A percentile compares a stretch with the other conserved stretches of the same genome.
These are phyloP conservation scores for Pterocarpus macrocarpus DNA, from an alignment of 306 rosid genomes.

Conservation along the genomic window DNA sequence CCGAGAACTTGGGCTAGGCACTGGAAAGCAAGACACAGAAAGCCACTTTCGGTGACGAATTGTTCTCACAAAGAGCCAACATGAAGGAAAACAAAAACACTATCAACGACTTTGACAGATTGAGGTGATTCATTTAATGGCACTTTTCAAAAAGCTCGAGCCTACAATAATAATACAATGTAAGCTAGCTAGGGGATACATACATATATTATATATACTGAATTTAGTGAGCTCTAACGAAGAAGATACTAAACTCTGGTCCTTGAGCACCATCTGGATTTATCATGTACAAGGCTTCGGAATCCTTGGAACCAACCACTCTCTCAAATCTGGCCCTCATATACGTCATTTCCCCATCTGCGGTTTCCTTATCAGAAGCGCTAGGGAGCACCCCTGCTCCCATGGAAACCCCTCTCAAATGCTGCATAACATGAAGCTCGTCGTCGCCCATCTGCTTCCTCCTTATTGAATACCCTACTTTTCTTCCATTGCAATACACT, in stretches of 20 bases:
- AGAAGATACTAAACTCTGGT: constrained; percentile 91
- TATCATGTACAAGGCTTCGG: constrained; percentile 86
- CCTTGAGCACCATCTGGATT: constrained; percentile 87
- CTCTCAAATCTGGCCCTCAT: constrained; percentile 90
- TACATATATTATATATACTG: background rate
- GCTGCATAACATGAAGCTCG: constrained; percentile 92
- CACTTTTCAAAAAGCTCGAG: background rate
- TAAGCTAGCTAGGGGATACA: background rate
- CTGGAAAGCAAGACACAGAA: background rate
- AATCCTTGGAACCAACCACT: constrained; percentile 89
- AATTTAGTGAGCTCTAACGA: constrained; percentile 71
- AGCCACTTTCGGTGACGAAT: background rate
- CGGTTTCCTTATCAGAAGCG: constrained; percentile 57
- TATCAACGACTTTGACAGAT: background rate
- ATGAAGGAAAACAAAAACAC: background rate
- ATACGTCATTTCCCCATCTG: constrained; percentile 86
- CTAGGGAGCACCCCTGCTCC: constrained; percentile 93
- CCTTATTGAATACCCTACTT: constrained; percentile 83
- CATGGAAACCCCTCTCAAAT: constrained; percentile 92
- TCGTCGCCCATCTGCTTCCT: constrained; percentile 84
- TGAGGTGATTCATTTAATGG: background rate
- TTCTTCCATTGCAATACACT: constrained; percentile 90
- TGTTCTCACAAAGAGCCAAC: no score
- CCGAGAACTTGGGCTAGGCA: no score
- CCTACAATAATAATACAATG: constrained; percentile 13